These are phyloP conservation scores for Ocimum tenuiflorum DNA, from an alignment of 257 asterid genomes.

Conservation along the genomic window DNA sequence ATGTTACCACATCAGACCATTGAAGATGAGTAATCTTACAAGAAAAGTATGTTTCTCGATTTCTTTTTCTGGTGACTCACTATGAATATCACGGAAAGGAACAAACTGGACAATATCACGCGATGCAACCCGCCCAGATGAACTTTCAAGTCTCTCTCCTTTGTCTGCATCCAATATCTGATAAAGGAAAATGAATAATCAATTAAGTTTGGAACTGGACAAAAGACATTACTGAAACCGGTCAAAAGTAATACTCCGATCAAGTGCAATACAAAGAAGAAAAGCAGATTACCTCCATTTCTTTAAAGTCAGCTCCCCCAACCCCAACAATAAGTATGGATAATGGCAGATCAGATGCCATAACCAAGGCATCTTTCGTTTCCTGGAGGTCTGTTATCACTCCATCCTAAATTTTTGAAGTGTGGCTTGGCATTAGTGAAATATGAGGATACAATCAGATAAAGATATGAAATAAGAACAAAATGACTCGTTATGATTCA, in stretches of 20 bases:
- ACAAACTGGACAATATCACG: constrained; percentile 97
- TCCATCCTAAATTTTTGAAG: constrained; percentile 59
- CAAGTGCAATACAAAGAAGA: constrained; percentile 1
- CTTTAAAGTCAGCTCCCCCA: constrained; percentile 97
- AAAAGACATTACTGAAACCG: neutral
- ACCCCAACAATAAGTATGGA: constrained; percentile 95
- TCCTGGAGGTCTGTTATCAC: constrained; percentile 98
- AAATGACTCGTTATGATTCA: too few species aligned
- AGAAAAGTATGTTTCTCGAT: neutral
- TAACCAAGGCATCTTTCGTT: constrained; percentile 85
- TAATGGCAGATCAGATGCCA: constrained; percentile 92
- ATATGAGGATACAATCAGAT: neutral
- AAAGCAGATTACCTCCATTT: constrained; percentile 75
- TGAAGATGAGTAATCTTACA: neutral
- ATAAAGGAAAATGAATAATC: constrained; percentile 12
- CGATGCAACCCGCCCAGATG: constrained; percentile 85
- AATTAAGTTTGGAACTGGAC: neutral
- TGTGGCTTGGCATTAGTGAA: neutral
- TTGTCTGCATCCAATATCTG: constrained; percentile 93
- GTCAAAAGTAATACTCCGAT: constrained; percentile 3
- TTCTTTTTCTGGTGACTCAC: constrained; percentile 41
- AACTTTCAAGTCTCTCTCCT: constrained; percentile 80
- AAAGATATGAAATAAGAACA: neutral
- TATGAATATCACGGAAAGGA: constrained; percentile 82
- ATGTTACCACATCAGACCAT: neutral